Conservation (phyloP, 2,329 filamentous ascomycete species). For the Penicillium fuscoglaucum region DNA sequence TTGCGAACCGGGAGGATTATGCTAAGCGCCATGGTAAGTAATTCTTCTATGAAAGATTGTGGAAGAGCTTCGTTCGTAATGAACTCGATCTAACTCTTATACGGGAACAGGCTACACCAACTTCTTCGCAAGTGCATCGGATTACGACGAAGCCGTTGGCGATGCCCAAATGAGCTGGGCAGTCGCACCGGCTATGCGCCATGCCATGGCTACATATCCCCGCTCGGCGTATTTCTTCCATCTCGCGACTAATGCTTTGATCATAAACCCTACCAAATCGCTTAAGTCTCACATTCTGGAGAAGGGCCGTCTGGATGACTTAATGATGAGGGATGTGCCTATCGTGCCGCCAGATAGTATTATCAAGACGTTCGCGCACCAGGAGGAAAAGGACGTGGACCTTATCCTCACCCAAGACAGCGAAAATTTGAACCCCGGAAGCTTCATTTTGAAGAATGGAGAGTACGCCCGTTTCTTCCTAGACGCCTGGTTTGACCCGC, state of each 20-base stretch:
- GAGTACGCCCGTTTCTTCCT: slow-evolving; percentile 92
- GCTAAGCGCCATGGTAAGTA: slow-evolving; percentile 78
- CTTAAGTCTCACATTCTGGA: slow-evolving; percentile 72
- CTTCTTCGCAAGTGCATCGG: slow-evolving; percentile 74
- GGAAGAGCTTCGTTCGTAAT: background rate
- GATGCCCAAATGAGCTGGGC: slow-evolving; percentile 53
- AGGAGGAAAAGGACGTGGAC: slow-evolving; percentile 76
- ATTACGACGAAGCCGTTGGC: slow-evolving; percentile 60
- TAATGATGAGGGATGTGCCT: slow-evolving; percentile 82
- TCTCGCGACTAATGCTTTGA: slow-evolving; percentile 78
- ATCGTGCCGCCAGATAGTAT: slow-evolving; percentile 95
- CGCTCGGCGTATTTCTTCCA: slow-evolving; percentile 82
- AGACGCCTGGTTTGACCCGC: slow-evolving; percentile 93
- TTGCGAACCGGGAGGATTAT: slow-evolving; percentile 80
- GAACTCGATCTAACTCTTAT: background rate
- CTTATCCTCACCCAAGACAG: slow-evolving; percentile 82
- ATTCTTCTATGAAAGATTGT: too few relatives aligned
- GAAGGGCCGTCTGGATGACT: slow-evolving; percentile 64
- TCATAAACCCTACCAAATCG: slow-evolving; percentile 76
- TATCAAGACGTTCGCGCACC: slow-evolving; percentile 86
- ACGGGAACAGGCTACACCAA: slow-evolving; percentile 70
- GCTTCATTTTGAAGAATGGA: slow-evolving; percentile 76
- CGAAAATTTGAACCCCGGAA: slow-evolving; percentile 72
- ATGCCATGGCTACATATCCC: slow-evolving; percentile 79
- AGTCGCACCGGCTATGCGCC: slow-evolving; percentile 79